phyloP scores from a whole-genome alignment of 768 basidiomycete genomes.

The Lactarius tabidus region DNA sequence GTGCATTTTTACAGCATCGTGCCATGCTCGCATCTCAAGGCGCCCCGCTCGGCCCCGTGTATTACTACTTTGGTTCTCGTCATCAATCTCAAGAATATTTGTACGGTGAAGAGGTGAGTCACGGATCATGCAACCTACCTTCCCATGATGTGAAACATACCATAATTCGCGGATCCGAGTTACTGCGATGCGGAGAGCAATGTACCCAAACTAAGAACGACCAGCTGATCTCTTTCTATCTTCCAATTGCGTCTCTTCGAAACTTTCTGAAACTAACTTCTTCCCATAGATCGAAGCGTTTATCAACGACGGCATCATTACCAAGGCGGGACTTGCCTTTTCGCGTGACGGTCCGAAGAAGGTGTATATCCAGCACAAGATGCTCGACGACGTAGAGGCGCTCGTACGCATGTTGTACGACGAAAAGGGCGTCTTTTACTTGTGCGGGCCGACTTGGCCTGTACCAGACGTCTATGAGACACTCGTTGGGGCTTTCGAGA shows the following conservation, averaged over 20 bases:
- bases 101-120: constrained; percentile 72
- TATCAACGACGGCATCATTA: constrained; percentile 77
- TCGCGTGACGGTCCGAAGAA: constrained; percentile 91
- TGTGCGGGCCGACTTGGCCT: constrained; percentile 99
- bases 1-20: constrained; percentile 96
- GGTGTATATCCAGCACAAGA: constrained; percentile 98
- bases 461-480: constrained; percentile 97
- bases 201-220: constrained; percentile 23
- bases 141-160: constrained; percentile 24
- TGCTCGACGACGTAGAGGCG: constrained; percentile 81
- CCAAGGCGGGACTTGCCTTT: constrained; percentile 91
- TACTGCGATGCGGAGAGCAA: constrained; percentile 23
- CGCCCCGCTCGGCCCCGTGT: constrained; percentile 80
- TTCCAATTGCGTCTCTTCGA: not conserved
- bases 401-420: constrained; percentile 73
- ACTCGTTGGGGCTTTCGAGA: constrained; percentile 73
- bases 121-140: not conserved
- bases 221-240: constrained; percentile 20
- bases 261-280: constrained; percentile 1
- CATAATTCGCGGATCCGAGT: constrained; percentile 15
- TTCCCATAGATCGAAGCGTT: constrained; percentile 72
- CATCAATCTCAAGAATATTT: constrained; percentile 95
- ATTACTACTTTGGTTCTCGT: constrained; percentile 99
- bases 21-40: constrained; percentile 76
- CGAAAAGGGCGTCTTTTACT: constrained; percentile 82